Base-by-base conservation (phyloP, 345 rosid species). In the Hibiscus trionum region DNA sequence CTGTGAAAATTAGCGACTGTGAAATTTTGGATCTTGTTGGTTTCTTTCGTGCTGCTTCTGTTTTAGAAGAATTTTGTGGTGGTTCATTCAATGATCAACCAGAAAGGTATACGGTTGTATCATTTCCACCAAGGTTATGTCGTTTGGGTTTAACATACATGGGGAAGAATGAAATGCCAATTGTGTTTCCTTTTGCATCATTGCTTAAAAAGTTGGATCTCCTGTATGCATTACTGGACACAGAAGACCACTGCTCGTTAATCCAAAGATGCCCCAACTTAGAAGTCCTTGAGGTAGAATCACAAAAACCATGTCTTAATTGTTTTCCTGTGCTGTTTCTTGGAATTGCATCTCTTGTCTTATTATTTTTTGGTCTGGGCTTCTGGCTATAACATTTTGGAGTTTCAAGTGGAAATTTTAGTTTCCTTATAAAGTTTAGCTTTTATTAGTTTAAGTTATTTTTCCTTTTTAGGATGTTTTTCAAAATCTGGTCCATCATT, bases 221-320 rank as follows among this genome's bases (percentile, higher is more conserved):
- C 69, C 91, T 92, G 42, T 92, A 86, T 78, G 89, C 96, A 6
- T 81, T 95, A 71, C 90, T 92, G 10, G 91, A 84, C 81, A 84
- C 93, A 1, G 93, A 90, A 42, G 99, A 89, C 77, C 96, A 89
- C 71, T 92, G 99, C 72, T 57, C 70, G 35, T 85, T 95, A 73
- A 88, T 95, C 77, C 90, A 88, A 75, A 82, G 59, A 75, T 95
- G 97, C 80, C 91, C 92, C 79, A 87, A 90, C 83, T 77, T 95
- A 72, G 97, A 95, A 85, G 85, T 90, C 81, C 96, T 95, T 14
- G 98, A 95, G 98, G 98, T 94, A 86, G 15, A 72, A 37, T 70
- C 59, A 8, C 61, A 52, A 21, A 68, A 66, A 4, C 3, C 47
- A 37, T 70, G 27, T 61, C 58, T 31, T 11, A 56, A 31, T 53